Evolutionary conservation across 2,329 filamentous ascomycete species (phyloP), one percentile per base, ranked within the genome.

Genomic region (Ophiostoma tasmaniense): DNA sequence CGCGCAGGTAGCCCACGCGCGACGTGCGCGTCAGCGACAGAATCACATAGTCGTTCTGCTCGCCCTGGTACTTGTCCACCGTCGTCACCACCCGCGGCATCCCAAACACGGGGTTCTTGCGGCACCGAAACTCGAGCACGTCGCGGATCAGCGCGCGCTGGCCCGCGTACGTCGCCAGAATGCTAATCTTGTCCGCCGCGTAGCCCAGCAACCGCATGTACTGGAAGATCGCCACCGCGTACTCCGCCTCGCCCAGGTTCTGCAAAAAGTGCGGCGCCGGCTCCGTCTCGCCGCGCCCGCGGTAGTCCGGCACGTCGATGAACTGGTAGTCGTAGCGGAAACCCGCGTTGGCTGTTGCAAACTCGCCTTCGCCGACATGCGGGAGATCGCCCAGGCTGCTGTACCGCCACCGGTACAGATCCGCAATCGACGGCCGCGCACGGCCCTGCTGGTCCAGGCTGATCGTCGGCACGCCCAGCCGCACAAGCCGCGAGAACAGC

Each of bases 171-270:
- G 94, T 96, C 2, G 93, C 90, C 68, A 99, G 82, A 71, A 99
- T 97, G 66, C 87, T 92, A 74, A 99, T 97, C 76, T 90, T 87
- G 22, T 81, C 78, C 0, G 91, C 90, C 5, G 95, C 92, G 74
- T 99, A 99, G 22, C 94, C 95, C 4, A 99, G 87, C 25, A 99
- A 83, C 25, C 95, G 89, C 95, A 99, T 98, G 77, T 98, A 99
- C 80, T 97, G 93, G 80, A 89, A 99, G 37, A 99, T 85, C 2
- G 95, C 95, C 33, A 98, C 95, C 1, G 93, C 91, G 77, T 98
- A 99, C 79, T 99, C 96, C 2, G 95, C 95, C 79, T 99, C 95
- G 64, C 95, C 95, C 62, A 98, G 80, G 75, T 99, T 99, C 78
- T 98, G 94, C 68, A 98, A 90, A 78, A 97, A 99, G 79, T 98